Evolutionary conservation across 1,284 basidiomycete genomes (phyloP), one percentile per base, ranked within the genome.

Genomic region (Coriolopsis trogii): DNA sequence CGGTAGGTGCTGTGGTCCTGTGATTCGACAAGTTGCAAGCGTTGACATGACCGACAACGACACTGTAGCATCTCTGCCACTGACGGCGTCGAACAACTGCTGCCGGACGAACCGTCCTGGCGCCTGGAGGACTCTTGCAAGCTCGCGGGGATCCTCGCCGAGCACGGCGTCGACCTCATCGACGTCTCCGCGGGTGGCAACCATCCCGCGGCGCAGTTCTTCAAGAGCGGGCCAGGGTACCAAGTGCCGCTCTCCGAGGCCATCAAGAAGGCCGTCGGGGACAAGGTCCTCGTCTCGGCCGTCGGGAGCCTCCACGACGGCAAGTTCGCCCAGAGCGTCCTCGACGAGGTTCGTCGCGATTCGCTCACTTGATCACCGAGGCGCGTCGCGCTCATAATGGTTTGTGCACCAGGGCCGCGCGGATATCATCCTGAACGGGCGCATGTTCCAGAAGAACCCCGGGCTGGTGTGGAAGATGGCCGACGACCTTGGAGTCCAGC

Each of bases 281-380:
- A 62, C 55, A 68, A 70, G 49, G 62, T 82, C 42, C 67, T 77
- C 12, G 72, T 82, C 48, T 75, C 77, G 8, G 69, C 80, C 5
- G 85, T 89, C 12, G 87, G 87, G 7, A 65, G 77, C 23, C 85
- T 89, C 61, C 78, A 75, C 2, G 70, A 69, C 23, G 80, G 81
- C 3, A 62, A 71, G 16, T 69, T 84, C 36, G 84, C 86, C 1
- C 78, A 88, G 61, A 71, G 75, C 15, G 74, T 86, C 20, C 65
- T 91, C 16, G 76, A 84, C 54, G 55, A 63, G 51, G 55, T 64
- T 2, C 6, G 52, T 43, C 38, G 5, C n/a, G 7, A 18, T 41
- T 15, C 3, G 1, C 23, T 13, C 28, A 39, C 15, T 10, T 28
- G 6, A 4, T n/a, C 15, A n/a, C 6, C 9, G 33, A 15, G n/a